phyloP scores from a whole-genome alignment of 352 stramenopile genomes.

The Phytophthora podocarpi region DNA sequence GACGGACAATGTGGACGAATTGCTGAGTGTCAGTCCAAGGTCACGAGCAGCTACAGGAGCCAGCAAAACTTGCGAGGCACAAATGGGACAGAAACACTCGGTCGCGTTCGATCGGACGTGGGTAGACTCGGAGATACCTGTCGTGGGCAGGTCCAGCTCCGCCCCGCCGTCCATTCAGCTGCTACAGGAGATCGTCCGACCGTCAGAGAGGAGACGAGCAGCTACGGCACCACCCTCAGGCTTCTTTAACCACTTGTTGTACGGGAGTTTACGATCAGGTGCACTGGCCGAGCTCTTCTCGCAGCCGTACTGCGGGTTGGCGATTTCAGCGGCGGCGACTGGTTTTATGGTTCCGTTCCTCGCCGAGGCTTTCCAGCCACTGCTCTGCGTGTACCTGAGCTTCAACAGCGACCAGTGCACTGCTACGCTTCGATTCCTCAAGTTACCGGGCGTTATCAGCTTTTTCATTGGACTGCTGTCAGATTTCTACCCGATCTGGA shows the following conservation, averaged over 20 bases:
- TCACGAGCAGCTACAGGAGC: constrained; percentile 12
- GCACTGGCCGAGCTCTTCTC: constrained; percentile 64
- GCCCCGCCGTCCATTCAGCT: constrained; percentile 68
- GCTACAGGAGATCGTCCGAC: constrained; percentile 52
- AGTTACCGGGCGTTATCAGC: constrained; percentile 60
- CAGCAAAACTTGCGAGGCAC: constrained; percentile 17
- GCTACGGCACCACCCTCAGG: constrained; percentile 50
- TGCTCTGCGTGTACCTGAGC: constrained; percentile 64
- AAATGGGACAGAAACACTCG: constrained; percentile 48
- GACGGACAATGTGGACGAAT: constrained; percentile 33
- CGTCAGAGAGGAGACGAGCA: constrained; percentile 48
- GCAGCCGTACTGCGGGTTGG: constrained; percentile 62
- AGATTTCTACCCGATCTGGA: constrained; percentile 80
- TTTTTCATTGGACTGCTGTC: constrained; percentile 83
- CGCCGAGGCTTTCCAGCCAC: constrained; percentile 60
- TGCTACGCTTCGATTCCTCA: constrained; percentile 57
- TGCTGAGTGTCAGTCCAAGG: constrained; percentile 16
- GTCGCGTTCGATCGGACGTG: constrained; percentile 63
- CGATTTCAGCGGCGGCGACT: constrained; percentile 54
- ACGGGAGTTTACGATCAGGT: constrained; percentile 66
- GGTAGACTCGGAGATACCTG: constrained; percentile 52
- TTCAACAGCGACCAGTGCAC: constrained; percentile 52
- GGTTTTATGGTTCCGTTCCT: constrained; percentile 79
- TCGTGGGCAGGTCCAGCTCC: constrained; percentile 64
- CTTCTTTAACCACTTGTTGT: constrained; percentile 80